These are phyloP conservation scores for Salix caprea DNA, from an alignment of 345 rosid genomes.

Conservation along the genomic window DNA sequence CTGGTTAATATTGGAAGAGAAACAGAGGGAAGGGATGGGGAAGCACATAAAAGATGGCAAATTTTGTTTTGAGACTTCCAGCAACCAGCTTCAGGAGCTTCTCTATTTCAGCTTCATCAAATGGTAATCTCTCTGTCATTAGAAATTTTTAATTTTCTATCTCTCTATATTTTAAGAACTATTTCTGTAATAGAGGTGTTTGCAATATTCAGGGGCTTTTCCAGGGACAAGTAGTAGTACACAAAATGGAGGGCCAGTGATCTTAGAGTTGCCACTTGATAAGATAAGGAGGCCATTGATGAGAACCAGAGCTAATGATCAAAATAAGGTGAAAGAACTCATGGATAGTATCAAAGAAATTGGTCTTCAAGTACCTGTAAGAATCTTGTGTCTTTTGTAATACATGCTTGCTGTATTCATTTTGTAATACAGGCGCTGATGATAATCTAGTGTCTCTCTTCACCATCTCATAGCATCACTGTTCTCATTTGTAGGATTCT, in stretches of 20 bases:
- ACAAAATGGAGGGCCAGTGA: constrained; percentile 51
- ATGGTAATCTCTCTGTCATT: constrained; percentile 36
- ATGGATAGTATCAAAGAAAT: constrained; percentile 73
- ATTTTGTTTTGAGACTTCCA: constrained; percentile 44
- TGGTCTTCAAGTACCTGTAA: constrained; percentile 91
- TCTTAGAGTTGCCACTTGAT: constrained; percentile 65
- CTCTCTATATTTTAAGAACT: neutral
- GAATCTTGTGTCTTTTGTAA: neutral
- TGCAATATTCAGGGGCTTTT: constrained; percentile 26
- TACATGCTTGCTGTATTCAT: neutral
- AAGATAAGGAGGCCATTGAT: constrained; percentile 78
- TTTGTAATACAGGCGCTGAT: too few species aligned
- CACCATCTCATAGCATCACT: neutral
- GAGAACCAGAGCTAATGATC: constrained; percentile 84
- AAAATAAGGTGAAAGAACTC: constrained; percentile 70
- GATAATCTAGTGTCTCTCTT: too few species aligned
- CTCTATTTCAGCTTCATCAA: constrained; percentile 59
- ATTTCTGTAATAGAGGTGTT: neutral
- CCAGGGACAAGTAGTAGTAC: constrained; percentile 16
- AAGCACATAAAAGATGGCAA: constrained; percentile 43
- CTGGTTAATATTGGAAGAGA: neutral
- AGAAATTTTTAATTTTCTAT: neutral
- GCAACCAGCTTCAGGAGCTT: constrained; percentile 37
- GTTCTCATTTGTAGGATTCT: constrained; percentile 48
- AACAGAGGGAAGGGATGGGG: neutral